phyloP scores from a whole-genome alignment of 1,284 basidiomycete species.

The Papiliotrema fonsecae region DNA sequence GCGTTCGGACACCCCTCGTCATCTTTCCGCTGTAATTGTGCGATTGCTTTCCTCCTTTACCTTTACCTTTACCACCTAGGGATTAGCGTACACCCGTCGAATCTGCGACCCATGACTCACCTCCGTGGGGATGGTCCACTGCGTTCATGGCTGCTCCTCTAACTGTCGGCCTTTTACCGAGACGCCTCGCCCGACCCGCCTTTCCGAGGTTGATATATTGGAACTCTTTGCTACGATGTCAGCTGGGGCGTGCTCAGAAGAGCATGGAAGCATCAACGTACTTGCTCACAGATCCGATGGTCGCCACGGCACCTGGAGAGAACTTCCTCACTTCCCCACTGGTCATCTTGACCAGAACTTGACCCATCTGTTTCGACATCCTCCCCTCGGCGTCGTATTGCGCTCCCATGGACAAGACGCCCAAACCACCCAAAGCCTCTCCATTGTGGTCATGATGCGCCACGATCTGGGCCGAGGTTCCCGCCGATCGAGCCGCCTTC shows the following conservation, averaged over 20 bases:
- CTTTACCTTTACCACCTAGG: conserved; percentile 76
- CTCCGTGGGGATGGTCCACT: conserved; percentile 94
- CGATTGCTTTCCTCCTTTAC: conserved; percentile 88
- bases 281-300: conserved; percentile 89
- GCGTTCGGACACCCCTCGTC: conserved; percentile 83
- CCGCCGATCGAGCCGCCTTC: conserved; percentile 83
- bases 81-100: too few species aligned
- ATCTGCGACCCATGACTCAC: conserved; percentile 44
- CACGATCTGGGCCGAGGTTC: conserved; percentile 77
- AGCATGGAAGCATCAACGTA: conserved; percentile 20
- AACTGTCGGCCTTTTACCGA: conserved; percentile 80
- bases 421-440: conserved; percentile 35
- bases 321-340: conserved; percentile 90
- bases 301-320: conserved; percentile 76
- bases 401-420: conserved; percentile 37
- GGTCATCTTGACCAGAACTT: conserved; percentile 72
- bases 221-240: conserved; percentile 60
- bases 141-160: conserved; percentile 99
- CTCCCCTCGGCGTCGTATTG: conserved; percentile 21
- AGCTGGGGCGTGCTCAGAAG: not conserved
- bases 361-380: conserved; percentile 29
- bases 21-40: conserved; percentile 88
- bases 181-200: conserved; percentile 83
- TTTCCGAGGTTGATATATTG: conserved; percentile 82
- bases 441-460: conserved; percentile 56